Base-by-base conservation (phyloP, 2,329 filamentous ascomycete species). In the Clonostachys sp. region DNA sequence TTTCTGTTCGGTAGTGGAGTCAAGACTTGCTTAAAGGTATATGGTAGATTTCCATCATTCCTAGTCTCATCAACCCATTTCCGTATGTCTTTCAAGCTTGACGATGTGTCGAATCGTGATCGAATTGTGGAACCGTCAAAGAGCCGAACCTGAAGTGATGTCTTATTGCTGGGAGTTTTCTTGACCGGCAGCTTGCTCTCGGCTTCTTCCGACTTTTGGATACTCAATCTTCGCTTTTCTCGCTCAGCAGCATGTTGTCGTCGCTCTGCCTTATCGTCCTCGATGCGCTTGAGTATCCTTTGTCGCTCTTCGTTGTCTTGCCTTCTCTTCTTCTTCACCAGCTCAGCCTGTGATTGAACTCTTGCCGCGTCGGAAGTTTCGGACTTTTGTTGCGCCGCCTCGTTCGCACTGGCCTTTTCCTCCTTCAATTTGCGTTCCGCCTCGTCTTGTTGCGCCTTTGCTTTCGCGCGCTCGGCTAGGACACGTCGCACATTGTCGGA, bases 41-140 rank as follows among this genome's bases (percentile, higher is more conserved):
- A 97, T 0, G 90, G 88, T 12, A 74, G 63, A 33, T 75, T 71
- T 17, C 76, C 78, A 41, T 80, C 78, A 12, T 64, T 71, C 51
- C 81, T 73, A 35, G 79, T 73, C 48, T 77, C 71, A 47, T 92
- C 87, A 8, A 97, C 78, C 88, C 90, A 96, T 7, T 73, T 67
- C 8, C 92, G 80, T 1, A 97, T 84, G 41, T 89, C 80, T 7
- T 64, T 71, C 5, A 96, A 74, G 1, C 78, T 87, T 7, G 79
- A 73, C 3, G 71, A 70, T 18, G 83, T 80, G 12, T 81, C 71
- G 63, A 96, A 95, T 16, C 79, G 82, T 5, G 76, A 78, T 39
- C 90, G 83, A 16, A 96, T 79, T 2, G 84, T 91, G 12, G 84
- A 85, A 10, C 92, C 92, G 60, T 96, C 90, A 48, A 95, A 87